phyloP scores from a whole-genome alignment of 2,329 filamentous ascomycete species.

The Xylariaceae sp. region DNA sequence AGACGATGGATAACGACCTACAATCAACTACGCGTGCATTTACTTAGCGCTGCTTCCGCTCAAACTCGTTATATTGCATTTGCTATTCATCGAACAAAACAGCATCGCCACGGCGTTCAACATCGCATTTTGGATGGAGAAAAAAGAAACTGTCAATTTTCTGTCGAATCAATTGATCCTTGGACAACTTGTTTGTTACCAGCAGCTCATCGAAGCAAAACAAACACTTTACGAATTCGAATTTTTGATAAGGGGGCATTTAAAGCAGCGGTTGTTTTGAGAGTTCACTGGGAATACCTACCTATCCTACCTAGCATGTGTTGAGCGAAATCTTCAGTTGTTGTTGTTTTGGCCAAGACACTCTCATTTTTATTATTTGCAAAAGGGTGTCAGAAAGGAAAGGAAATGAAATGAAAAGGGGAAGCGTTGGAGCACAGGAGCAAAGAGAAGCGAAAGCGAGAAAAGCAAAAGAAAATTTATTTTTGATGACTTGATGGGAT shows the following conservation, averaged over 20 bases:
- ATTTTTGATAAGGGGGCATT: background rate
- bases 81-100: slow-evolving; percentile 10
- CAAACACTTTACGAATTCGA: background rate
- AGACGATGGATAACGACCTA: slow-evolving; percentile 9
- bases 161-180: background rate
- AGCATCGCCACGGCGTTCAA: slow-evolving; percentile 28
- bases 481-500: too few relatives aligned
- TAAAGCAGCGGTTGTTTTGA: background rate
- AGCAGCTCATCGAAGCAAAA: background rate
- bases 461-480: too few relatives aligned
- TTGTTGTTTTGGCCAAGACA: too few relatives aligned
- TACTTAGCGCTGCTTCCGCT: background rate
- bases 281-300: background rate
- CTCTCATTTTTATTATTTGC: too few relatives aligned
- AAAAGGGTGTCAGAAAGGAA: too few relatives aligned
- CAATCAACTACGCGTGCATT: background rate
- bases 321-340: too few relatives aligned
- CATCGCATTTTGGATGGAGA: slow-evolving; percentile 16
- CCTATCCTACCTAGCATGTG: too few relatives aligned
- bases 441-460: too few relatives aligned
- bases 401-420: too few relatives aligned
- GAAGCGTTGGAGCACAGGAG: too few relatives aligned
- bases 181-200: background rate
- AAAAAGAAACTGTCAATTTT: background rate
- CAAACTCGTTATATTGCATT: slow-evolving; percentile 10